These are phyloP conservation scores for Alternaria tenuissima DNA, from an alignment of 2,329 filamentous ascomycete genomes.

Conservation along the genomic window DNA sequence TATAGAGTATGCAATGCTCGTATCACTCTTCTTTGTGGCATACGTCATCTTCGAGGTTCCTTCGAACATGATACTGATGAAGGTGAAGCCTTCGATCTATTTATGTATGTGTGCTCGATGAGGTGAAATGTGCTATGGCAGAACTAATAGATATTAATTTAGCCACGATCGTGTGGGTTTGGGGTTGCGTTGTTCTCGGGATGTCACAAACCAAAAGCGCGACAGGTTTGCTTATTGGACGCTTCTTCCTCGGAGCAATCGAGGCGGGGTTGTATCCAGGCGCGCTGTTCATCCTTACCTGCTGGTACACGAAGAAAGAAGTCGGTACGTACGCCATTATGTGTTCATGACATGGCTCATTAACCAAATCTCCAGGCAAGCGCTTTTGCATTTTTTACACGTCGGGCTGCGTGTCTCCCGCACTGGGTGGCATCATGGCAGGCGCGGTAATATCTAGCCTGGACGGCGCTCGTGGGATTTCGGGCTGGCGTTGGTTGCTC, in stretches of 20 bases:
- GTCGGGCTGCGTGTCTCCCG: slow-evolving; percentile 10
- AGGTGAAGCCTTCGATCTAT: background rate
- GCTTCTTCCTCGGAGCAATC: background rate
- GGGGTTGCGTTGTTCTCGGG: background rate
- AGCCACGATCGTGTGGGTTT: background rate
- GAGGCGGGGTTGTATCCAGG: background rate
- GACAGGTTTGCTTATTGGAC: background rate
- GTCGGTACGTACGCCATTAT: background rate
- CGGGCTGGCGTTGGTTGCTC: slow-evolving; percentile 10
- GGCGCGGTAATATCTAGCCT: slow-evolving; percentile 10
- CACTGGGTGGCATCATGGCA: slow-evolving; percentile 10
- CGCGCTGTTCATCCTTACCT: background rate
- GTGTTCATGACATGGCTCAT: background rate
- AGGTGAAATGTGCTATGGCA: background rate
- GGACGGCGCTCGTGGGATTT: slow-evolving; percentile 9
- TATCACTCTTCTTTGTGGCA: background rate
- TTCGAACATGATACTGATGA: background rate
- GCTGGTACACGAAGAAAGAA: background rate
- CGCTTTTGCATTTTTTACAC: slow-evolving; percentile 14
- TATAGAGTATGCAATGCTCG: background rate
- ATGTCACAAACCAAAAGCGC: background rate
- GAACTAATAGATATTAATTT: background rate
- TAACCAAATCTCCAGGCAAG: slow-evolving; percentile 4
- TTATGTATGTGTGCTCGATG: background rate
- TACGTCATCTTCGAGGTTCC: background rate